Conservation (phyloP, 2,329 filamentous ascomycete genomes). For the Talaromyces sp. region DNA sequence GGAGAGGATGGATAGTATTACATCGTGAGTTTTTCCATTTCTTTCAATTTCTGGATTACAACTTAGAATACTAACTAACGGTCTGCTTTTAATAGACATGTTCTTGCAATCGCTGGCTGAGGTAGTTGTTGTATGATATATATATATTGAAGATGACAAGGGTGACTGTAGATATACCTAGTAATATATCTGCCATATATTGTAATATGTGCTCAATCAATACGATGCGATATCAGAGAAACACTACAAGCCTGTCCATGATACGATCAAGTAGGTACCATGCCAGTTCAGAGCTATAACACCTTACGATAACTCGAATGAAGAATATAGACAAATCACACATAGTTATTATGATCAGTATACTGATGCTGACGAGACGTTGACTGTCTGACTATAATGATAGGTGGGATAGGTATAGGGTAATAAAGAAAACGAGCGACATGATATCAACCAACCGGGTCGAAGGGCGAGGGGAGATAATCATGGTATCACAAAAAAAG, state of each 20-base stretch:
- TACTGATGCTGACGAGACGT: slow-evolving; percentile 1
- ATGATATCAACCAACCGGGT: background rate
- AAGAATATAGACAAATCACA: background rate
- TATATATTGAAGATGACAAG: no score
- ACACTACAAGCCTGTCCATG: no score
- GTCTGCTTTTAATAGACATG: slow-evolving; percentile 7
- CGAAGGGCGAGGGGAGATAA: background rate
- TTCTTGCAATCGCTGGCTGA: slow-evolving; percentile 15
- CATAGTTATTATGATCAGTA: slow-evolving; percentile 12
- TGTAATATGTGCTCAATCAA: no score
- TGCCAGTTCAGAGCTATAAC: no score
- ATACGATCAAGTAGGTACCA: no score
- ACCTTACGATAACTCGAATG: background rate
- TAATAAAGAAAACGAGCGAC: slow-evolving; percentile 3
- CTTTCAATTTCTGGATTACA: background rate
- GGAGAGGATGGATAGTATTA: slow-evolving; percentile 77
- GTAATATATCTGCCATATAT: no score
- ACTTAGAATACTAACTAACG: background rate
- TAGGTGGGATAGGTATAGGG: background rate
- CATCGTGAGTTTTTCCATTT: slow-evolving; percentile 44
- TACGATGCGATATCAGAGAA: no score
- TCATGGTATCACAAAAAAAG: slow-evolving; percentile 5
- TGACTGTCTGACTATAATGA: background rate
- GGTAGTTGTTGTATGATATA: background rate
- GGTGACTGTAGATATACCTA: no score